These are phyloP conservation scores for Amanita phalloides DNA, from an alignment of 768 basidiomycete genomes.

Conservation along the genomic window DNA sequence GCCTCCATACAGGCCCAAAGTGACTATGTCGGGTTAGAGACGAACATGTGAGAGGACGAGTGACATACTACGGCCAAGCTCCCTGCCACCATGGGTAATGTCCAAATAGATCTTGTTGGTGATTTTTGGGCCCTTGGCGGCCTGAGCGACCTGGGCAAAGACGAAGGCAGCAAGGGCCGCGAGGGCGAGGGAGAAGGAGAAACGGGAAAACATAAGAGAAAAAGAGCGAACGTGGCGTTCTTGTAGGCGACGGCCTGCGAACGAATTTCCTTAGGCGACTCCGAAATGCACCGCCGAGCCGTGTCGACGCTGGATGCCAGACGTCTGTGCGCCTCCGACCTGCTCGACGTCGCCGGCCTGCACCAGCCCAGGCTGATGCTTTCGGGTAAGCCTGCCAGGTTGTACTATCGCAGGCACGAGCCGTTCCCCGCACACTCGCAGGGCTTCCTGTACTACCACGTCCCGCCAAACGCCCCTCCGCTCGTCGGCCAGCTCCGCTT, in stretches of 20 bases:
- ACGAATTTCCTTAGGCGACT: not conserved
- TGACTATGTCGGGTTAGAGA: slow-evolving; percentile 34
- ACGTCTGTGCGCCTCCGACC: not conserved
- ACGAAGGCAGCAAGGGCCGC: slow-evolving; percentile 60
- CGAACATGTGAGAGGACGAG: slow-evolving; percentile 2
- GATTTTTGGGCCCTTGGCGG: slow-evolving; percentile 79
- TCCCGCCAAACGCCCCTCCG: not conserved
- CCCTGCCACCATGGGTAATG: slow-evolving; percentile 83
- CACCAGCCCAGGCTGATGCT: not conserved
- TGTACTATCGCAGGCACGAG: not conserved
- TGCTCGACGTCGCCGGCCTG: not conserved
- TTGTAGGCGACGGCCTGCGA: not conserved
- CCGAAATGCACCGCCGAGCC: not conserved
- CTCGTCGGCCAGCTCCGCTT: slow-evolving; percentile 7
- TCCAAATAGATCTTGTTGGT: slow-evolving; percentile 94
- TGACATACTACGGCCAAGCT: slow-evolving; percentile 65
- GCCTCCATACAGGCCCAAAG: slow-evolving; percentile 85
- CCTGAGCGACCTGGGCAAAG: slow-evolving; percentile 63
- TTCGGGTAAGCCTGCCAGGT: not conserved
- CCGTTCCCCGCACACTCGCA: slow-evolving; percentile 5
- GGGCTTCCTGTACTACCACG: slow-evolving; percentile 8
- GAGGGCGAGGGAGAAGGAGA: slow-evolving; percentile 50
- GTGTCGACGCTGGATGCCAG: not conserved
- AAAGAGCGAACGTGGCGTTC: slow-evolving; percentile 19
- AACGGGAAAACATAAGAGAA: slow-evolving; percentile 47